Evolutionary conservation across 2,329 filamentous ascomycete species (phyloP).

Genomic region (Colletotrichum aenigma): DNA sequence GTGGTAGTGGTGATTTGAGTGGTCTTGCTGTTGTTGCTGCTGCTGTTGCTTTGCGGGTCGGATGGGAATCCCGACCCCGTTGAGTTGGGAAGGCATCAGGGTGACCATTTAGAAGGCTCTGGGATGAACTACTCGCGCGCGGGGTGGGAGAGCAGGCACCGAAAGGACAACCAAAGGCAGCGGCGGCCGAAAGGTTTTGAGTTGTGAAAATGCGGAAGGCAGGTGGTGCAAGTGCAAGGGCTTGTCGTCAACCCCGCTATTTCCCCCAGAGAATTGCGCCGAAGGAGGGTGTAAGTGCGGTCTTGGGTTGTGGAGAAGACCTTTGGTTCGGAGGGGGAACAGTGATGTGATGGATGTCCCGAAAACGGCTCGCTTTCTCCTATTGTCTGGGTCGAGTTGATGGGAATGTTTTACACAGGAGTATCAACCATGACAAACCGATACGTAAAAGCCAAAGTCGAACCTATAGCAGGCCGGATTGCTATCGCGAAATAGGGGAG

Average conservation of each 20-base stretch:
- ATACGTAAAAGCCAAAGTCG: slow-evolving; percentile 4
- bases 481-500: slow-evolving; percentile 16
- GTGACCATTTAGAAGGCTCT: slow-evolving; percentile 19
- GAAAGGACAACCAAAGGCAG: neutral
- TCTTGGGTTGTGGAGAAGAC: slow-evolving; percentile 12
- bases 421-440: slow-evolving; percentile 15
- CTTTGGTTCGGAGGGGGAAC: neutral
- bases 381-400: neutral
- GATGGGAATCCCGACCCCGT: slow-evolving; percentile 35
- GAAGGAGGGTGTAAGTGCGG: slow-evolving; percentile 20
- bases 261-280: slow-evolving; percentile 15
- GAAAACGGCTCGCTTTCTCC: slow-evolving; percentile 4
- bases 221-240: slow-evolving; percentile 2
- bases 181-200: neutral
- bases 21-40: slow-evolving; percentile 11
- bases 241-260: slow-evolving; percentile 22
- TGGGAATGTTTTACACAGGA: slow-evolving; percentile 10
- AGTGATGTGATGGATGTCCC: slow-evolving; percentile 1
- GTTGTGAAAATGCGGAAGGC: neutral
- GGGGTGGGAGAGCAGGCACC: slow-evolving; percentile 4
- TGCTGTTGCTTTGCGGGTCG: slow-evolving; percentile 35
- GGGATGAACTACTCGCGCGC: slow-evolving; percentile 5
- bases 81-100: slow-evolving; percentile 36
- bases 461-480: slow-evolving; percentile 14
- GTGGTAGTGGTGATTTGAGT: slow-evolving; percentile 18